Base-by-base conservation (phyloP, 352 stramenopile species). In the Pythium phragmiticola region DNA sequence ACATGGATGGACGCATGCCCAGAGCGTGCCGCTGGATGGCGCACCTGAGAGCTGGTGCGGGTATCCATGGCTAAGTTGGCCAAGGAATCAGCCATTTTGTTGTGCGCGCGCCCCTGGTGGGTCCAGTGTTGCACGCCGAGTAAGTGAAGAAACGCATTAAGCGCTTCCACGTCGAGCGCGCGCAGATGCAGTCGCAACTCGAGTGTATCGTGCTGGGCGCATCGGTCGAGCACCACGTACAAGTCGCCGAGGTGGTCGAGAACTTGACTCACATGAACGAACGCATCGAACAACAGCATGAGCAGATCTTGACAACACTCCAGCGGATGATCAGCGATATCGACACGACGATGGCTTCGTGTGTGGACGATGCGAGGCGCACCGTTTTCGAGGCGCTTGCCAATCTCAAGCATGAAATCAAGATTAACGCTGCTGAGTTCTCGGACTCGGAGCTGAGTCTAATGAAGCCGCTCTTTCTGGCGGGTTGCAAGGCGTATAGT, bases 391-490 rank as follows among this genome's bases (percentile, higher is more conserved):
- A 36, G 26, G 42, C 21, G 42, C 47, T 72, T 33, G 43, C 58
- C 12, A 59, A 72, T 45, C 37, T 72, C 58, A 68, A 63, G 46
- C 34, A 72, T 9, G 45, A 60, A 33, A 36, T 72, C 45, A 65
- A 65, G 14, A 28, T 9, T 13, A 52, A 68, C 19, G 33, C 13
- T 4, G 46, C 17, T 30, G 46, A 65, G 17, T 28, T 28, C 14
- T 46, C 30, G 30, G 17, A 62, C 8, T 17, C 28, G 9, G 41
- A 70, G n/a, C 5, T 51, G 30, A 11, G 65, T 3, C 26, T 63
- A 47, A 42, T 70, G 49, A 50, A 55, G n/a, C 50, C 28, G 17
- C n/a, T 59, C n/a, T 60, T 60, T 5, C 21, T 50, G n/a, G 39
- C 34, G 5, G 59, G 57, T 23, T 37, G 45, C 46, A 14, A 54